phyloP scores from a whole-genome alignment of 2,329 filamentous ascomycete genomes.

The Penicillium sp. region DNA sequence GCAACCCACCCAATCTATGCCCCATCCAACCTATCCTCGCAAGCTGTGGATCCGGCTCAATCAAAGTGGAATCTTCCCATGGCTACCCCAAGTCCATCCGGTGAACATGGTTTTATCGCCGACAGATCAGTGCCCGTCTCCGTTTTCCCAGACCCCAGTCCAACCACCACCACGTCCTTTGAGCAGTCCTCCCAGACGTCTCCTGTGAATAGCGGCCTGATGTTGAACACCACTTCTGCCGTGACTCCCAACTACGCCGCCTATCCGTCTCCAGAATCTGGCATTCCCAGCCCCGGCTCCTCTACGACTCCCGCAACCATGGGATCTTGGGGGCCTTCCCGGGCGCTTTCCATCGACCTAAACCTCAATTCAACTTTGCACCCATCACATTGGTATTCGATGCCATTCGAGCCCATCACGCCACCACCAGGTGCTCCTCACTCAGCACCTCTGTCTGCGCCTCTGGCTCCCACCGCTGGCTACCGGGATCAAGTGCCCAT shows the following conservation, averaged over 20 bases:
- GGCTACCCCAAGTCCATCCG: conserved; percentile 18
- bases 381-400: conserved; percentile 27
- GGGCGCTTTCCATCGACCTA: conserved; percentile 20
- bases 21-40: conserved; percentile 8
- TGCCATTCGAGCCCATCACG: conserved; percentile 25
- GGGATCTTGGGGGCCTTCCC: conserved; percentile 16
- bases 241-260: conserved; percentile 24
- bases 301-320: conserved; percentile 15
- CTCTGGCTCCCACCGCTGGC: conserved; percentile 5
- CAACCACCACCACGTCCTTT: conserved; percentile 22
- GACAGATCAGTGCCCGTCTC: conserved; percentile 12
- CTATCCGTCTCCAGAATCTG: conserved; percentile 26
- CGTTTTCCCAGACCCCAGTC: conserved; percentile 16
- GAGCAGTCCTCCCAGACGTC: conserved; percentile 25
- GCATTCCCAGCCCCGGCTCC: conserved; percentile 26
- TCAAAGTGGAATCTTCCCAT: conserved; percentile 20
- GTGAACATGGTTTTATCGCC: conserved; percentile 18
- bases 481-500: conserved; percentile 25
- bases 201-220: conserved; percentile 20
- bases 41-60: background rate
- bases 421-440: conserved; percentile 23
- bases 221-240: conserved; percentile 24
- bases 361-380: conserved; percentile 17
- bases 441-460: conserved; percentile 22
- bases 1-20: conserved; percentile 11